Evolutionary conservation across 257 asterid genomes (phyloP), one percentile per base, ranked within the genome.

Genomic region (Gentiana straminea): DNA sequence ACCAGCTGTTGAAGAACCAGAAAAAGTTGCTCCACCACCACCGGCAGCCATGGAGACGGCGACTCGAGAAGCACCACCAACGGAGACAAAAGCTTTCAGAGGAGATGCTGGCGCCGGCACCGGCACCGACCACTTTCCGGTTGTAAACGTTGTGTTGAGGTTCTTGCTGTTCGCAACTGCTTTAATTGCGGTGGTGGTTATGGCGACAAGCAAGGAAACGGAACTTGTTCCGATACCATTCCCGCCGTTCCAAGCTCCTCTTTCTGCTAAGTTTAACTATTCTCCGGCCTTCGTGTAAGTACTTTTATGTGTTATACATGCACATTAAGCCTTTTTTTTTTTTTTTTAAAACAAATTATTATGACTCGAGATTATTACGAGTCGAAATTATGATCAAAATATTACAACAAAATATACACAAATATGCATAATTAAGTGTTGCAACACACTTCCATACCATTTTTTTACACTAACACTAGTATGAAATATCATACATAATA

Each of bases 221-320:
- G 9, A 77, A 57, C 6, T 51, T 0, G 51, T 64, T 51, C 59
- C 48, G 12, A 2, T 73, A 9, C 86, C 83, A 2, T 0, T 67
- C 59, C 73, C 81, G 41, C 94, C 94, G 11, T 75, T 62, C 41
- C 53, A 3, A 57, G 57, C 62, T 2, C 52, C 69, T 1, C 45
- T 68, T 15, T 0, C 65, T 7, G 94, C 97, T 2, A 75, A 84
- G 60, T 90, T 84, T 70, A 67, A 6, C n/a, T 54, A 84, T 1
- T 86, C 94, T 1, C 90, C 97, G 3, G 94, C 97, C 37, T 71
- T 86, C 71, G 62, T 86, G 97, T 86, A 75, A 79, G 92, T 71
- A 50, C 10, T 9, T 4, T 9, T 33, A 4, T 13, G 39, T 15
- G 8, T 41, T 32, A 6, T 15, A 41, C 11, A 10, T 41, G 9